These are phyloP conservation scores for Platanus orientalis DNA, from an alignment of 164 flowering plant species.

Conservation along the genomic window DNA sequence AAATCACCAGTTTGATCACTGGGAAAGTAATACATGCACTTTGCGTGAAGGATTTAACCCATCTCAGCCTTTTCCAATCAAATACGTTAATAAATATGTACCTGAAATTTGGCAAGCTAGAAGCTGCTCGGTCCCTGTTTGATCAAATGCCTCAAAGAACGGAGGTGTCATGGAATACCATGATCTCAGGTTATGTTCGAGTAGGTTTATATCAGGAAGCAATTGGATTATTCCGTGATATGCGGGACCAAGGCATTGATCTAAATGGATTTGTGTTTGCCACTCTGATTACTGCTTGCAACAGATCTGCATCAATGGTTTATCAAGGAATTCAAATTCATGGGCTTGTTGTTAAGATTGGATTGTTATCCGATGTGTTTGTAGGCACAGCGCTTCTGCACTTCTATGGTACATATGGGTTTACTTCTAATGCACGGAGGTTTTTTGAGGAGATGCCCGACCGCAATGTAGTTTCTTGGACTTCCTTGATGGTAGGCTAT, in stretches of 20 bases:
- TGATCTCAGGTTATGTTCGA: conserved; percentile 19
- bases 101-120: conserved; percentile 33
- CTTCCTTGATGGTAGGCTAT: conserved; percentile 4
- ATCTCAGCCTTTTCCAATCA: conserved; percentile 26
- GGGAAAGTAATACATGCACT: conserved; percentile 47
- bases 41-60: conserved; percentile 30
- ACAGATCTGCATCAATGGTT: conserved; percentile 32
- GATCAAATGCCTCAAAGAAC: conserved; percentile 17
- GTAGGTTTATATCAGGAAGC: conserved; percentile 32
- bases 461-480: neutral
- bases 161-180: no score
- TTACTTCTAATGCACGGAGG: conserved; percentile 22
- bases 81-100: conserved; percentile 59
- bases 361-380: conserved; percentile 44
- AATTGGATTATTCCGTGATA: conserved; percentile 29
- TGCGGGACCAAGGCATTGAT: conserved; percentile 29
- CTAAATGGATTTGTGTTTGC: conserved; percentile 39
- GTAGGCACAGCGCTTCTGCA: conserved; percentile 56
- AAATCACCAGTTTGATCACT: conserved; percentile 23
- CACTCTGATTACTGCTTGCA: conserved; percentile 50
- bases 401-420: conserved; percentile 48
- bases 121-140: conserved; percentile 37
- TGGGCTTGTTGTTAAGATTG: conserved; percentile 36
- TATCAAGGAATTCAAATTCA: conserved; percentile 50
- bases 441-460: conserved; percentile 23